A percentile compares a stretch with the other conserved stretches of the same genome.
phyloP scores from a whole-genome alignment of 2,329 filamentous ascomycete genomes.

The Dothiorella sarmentorum region DNA sequence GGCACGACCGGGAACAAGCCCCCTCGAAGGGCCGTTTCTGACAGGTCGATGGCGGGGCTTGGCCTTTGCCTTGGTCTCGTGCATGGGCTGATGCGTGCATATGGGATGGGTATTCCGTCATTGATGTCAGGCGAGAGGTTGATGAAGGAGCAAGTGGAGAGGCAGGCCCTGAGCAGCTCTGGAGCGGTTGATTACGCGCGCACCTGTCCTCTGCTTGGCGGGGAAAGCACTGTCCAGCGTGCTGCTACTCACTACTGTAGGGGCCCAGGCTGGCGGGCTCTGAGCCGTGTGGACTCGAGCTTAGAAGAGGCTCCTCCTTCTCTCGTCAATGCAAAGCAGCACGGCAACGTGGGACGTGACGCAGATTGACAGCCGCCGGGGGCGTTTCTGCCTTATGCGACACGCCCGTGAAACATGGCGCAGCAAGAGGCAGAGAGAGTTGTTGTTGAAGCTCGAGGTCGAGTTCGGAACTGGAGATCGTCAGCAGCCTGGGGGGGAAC shows the following conservation, averaged over 20 bases:
- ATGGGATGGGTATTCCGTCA: conserved; percentile 17
- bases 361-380: conserved; percentile 19
- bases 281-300: conserved; percentile 16
- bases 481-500: conserved; percentile 4
- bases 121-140: conserved; percentile 20
- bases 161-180: not conserved
- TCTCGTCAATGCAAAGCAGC: conserved; percentile 2
- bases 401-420: conserved; percentile 19
- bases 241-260: too few species aligned
- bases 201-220: not conserved
- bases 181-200: conserved; percentile 7
- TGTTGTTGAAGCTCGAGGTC: too few species aligned
- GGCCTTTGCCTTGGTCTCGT: conserved; percentile 8
- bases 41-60: conserved; percentile 20
- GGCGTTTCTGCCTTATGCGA: conserved; percentile 17
- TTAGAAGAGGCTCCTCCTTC: not conserved
- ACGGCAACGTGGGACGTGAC: conserved; percentile 10
- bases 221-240: not conserved
- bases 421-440: not conserved
- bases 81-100: conserved; percentile 22
- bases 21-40: conserved; percentile 19
- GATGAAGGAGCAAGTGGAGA: conserved; percentile 19
- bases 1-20: conserved; percentile 11
- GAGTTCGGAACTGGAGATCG: not conserved
- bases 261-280: not conserved